phyloP scores from a whole-genome alignment of 108 stramenopile genomes.

The Skeletonema grethae region DNA sequence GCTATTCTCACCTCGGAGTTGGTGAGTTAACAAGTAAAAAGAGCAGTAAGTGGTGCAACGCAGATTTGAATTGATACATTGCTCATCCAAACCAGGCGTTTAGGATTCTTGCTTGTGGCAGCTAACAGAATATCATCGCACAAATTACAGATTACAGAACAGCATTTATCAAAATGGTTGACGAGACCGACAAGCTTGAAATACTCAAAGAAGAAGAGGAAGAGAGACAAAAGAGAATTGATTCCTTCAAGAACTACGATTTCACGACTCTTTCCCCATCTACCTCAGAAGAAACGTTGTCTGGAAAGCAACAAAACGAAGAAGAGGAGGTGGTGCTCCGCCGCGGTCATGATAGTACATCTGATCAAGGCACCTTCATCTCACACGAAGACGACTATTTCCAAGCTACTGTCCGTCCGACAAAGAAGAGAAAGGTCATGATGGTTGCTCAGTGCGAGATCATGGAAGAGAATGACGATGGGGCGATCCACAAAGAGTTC shows the following conservation, averaged over 20 bases:
- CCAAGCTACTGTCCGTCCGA: not conserved
- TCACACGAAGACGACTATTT: conserved; percentile 12
- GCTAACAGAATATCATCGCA: not conserved
- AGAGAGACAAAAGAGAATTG: conserved; percentile 14
- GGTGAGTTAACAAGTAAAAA: no score
- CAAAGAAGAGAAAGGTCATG: not conserved
- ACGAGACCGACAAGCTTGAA: conserved; percentile 12
- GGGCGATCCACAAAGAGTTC: conserved; percentile 1
- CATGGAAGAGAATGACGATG: conserved; percentile 7
- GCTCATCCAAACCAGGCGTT: no score
- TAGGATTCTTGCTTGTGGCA: not conserved
- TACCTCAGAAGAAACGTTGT: not conserved
- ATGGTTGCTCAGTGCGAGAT: conserved; percentile 8
- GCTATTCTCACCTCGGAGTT: no score
- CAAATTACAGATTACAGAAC: not conserved
- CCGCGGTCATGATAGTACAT: not conserved
- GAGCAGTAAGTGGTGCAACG: no score
- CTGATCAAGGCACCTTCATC: conserved; percentile 11
- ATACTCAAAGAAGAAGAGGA: conserved; percentile 25
- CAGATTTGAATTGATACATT: no score
- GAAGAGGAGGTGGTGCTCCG: conserved; percentile 6
- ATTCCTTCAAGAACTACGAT: conserved; percentile 30
- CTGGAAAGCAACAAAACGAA: conserved; percentile 4
- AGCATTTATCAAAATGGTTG: not conserved
- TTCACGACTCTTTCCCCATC: not conserved